These are phyloP conservation scores for Geosmithia flava DNA, from an alignment of 2,329 filamentous ascomycete genomes.

Conservation along the genomic window DNA sequence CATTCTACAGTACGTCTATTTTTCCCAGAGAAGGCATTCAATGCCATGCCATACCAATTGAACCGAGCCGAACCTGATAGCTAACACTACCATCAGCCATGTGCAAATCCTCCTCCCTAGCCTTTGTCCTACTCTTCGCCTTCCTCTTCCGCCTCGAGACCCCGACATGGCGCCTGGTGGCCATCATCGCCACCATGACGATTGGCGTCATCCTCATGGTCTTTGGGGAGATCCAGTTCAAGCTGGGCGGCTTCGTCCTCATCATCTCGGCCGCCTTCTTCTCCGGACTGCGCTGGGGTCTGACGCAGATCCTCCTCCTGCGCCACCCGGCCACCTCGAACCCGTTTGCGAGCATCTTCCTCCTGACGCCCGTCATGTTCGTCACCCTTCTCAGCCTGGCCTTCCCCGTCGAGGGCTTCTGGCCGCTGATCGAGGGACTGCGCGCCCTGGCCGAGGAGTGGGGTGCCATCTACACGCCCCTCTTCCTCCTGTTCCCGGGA, in stretches of 20 bases:
- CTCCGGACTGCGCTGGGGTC: constrained; percentile 92
- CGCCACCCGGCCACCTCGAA: constrained; percentile 92
- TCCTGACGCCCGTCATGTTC: constrained; percentile 97
- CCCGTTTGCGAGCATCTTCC: constrained; percentile 94
- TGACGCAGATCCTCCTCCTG: constrained; percentile 93
- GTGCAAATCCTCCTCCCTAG: constrained; percentile 96
- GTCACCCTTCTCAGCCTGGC: constrained; percentile 67
- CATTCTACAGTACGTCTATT: constrained; percentile 67
- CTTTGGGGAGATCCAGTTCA: constrained; percentile 84
- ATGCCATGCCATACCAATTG: neutral
- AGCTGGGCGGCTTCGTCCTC: constrained; percentile 74
- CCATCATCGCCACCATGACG: constrained; percentile 87
- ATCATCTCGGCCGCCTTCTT: constrained; percentile 92
- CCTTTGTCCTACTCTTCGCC: constrained; percentile 90
- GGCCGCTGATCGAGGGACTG: constrained; percentile 54
- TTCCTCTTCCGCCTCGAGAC: constrained; percentile 86
- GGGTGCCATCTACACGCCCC: constrained; percentile 52
- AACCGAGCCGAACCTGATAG: constrained; percentile 1
- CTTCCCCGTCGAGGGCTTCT: constrained; percentile 72
- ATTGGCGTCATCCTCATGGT: constrained; percentile 96
- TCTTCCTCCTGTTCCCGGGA: constrained; percentile 80
- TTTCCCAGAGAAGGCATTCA: too few relatives aligned
- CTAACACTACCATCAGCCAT: constrained; percentile 47
- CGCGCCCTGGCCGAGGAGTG: constrained; percentile 50
- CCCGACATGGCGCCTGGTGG: constrained; percentile 73